A percentile compares a stretch with the other conserved stretches of the same genome.
These are phyloP conservation scores for Boletus mariae DNA, from an alignment of 1,284 basidiomycete genomes.

Conservation along the genomic window DNA sequence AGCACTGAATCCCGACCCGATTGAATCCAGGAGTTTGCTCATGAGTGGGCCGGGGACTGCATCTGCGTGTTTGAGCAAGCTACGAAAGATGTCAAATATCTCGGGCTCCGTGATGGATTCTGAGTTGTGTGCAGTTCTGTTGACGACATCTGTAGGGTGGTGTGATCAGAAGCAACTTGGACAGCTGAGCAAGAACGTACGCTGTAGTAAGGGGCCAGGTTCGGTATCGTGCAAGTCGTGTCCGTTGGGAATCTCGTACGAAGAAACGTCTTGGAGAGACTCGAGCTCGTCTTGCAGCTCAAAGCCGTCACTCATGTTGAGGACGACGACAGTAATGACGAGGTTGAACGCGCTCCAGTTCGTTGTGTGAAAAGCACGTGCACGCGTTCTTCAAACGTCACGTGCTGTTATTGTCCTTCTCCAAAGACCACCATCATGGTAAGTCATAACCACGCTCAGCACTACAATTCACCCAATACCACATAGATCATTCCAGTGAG, in stretches of 20 bases:
- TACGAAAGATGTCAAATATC: constrained; percentile 77
- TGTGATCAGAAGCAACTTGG: constrained; percentile 4
- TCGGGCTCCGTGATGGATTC: constrained; percentile 62
- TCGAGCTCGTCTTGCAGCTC: constrained; percentile 54
- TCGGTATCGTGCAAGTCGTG: constrained; percentile 42
- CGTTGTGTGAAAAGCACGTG: constrained; percentile 15
- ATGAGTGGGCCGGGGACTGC: constrained; percentile 57
- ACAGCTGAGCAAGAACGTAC: constrained; percentile 14
- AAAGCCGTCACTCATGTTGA: constrained; percentile 28
- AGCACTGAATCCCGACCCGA: constrained; percentile 65
- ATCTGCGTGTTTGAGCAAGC: constrained; percentile 69
- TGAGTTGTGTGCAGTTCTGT: constrained; percentile 67
- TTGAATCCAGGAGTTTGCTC: constrained; percentile 76
- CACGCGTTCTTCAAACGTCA: constrained; percentile 9
- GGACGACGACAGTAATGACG: not conserved
- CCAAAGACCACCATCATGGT: constrained; percentile 22
- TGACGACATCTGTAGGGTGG: constrained; percentile 60
- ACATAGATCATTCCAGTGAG: constrained; percentile 81
- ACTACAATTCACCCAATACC: not conserved
- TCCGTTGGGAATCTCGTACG: constrained; percentile 48
- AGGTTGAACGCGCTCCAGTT: constrained; percentile 3
- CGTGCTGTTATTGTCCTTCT: constrained; percentile 7
- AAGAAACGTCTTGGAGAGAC: constrained; percentile 39
- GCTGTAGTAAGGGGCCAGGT: constrained; percentile 36
- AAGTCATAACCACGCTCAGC: not conserved